A percentile compares a stretch with the other conserved stretches of the same genome.
Conservation (phyloP, 306 rosid species). For the Dryas drummondii region DNA sequence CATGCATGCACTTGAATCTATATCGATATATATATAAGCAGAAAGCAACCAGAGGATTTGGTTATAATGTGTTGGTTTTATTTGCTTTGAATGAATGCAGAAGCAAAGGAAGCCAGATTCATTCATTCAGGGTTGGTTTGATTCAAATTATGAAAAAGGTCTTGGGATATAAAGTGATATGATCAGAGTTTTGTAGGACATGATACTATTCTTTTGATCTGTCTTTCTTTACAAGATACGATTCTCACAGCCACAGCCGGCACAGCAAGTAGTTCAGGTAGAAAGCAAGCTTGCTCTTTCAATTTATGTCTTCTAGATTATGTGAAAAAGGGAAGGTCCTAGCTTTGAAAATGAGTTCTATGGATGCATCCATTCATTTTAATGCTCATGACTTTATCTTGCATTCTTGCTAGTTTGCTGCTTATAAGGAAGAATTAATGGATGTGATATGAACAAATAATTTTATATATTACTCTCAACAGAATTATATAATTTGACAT, state of each 20-base stretch:
- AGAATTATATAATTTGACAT: no score
- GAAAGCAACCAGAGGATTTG: constrained; percentile 7
- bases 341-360: neutral
- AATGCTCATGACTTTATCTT: no score
- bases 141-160: neutral
- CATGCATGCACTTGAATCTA: no score
- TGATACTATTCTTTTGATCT: constrained; percentile 6
- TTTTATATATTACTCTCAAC: no score
- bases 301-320: neutral
- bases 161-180: neutral
- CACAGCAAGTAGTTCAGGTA: neutral
- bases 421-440: no score
- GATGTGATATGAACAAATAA: no score
- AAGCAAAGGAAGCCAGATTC: constrained; percentile 39
- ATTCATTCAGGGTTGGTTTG: neutral
- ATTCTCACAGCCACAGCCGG: neutral
- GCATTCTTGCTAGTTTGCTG: no score
- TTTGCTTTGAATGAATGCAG: constrained; percentile 28
- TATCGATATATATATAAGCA: neutral
- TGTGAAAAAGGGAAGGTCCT: neutral
- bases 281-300: constrained; percentile 5
- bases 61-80: neutral
- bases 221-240: neutral
- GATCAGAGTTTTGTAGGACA: neutral
- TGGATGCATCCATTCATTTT: neutral